Evolutionary conservation across 768 basidiomycete genomes (phyloP).

Genomic region (Sporobolomyces roseus): DNA sequence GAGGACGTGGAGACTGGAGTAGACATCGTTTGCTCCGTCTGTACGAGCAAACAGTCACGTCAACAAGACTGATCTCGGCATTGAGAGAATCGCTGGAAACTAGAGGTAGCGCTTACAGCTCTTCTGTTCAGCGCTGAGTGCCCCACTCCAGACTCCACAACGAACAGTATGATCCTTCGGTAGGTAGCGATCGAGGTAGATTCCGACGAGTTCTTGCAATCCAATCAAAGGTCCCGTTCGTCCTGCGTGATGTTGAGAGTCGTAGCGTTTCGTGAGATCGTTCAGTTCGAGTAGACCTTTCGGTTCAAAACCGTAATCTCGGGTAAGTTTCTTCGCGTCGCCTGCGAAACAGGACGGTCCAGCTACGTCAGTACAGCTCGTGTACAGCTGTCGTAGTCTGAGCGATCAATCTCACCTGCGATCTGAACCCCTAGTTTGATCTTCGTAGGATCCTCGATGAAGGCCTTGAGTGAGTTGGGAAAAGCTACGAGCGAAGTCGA

Average conservation of each 20-base stretch:
- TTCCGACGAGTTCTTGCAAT: constrained; percentile 23
- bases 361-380: neutral
- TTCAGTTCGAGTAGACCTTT: constrained; percentile 31
- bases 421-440: constrained; percentile 39
- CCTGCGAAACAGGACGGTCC: neutral
- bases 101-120: constrained; percentile 17
- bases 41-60: neutral
- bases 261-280: constrained; percentile 16
- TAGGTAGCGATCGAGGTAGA: constrained; percentile 35
- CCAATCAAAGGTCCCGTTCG: constrained; percentile 18
- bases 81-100: neutral
- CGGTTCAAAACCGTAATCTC: constrained; percentile 17
- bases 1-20: constrained; percentile 27
- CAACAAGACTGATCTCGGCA: neutral
- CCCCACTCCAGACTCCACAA: constrained; percentile 11
- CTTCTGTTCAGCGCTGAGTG: constrained; percentile 7
- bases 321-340: constrained; percentile 26
- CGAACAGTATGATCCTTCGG: constrained; percentile 22
- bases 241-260: neutral
- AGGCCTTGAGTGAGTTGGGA: neutral
- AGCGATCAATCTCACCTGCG: constrained; percentile 1
- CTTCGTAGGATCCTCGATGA: constrained; percentile 29
- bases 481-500: constrained; percentile 2
- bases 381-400: neutral
- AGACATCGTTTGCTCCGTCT: constrained; percentile 41